Percentiles rank a stretch among this genome's conserved stretches.
These are phyloP conservation scores for Ascochyta pisi DNA, from an alignment of 2,329 filamentous ascomycete species.

Conservation along the genomic window DNA sequence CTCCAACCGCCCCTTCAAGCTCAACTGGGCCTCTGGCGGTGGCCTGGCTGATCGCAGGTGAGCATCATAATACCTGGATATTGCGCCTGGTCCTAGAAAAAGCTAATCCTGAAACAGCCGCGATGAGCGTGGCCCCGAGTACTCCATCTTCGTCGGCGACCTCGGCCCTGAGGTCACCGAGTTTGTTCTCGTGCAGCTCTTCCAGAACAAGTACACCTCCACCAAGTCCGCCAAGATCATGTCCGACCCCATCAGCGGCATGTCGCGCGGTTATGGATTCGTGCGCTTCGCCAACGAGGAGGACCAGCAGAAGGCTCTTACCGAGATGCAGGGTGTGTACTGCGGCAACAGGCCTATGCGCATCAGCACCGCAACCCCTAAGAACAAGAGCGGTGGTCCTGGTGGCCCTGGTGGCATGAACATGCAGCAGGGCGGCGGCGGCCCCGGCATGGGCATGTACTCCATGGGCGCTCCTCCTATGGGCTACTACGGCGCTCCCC, in stretches of 20 bases:
- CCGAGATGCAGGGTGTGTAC: conserved; percentile 99
- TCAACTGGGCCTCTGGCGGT: conserved; percentile 98
- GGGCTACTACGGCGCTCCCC: conserved; percentile 68
- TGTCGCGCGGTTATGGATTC: conserved; percentile 97
- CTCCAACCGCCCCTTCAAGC: conserved; percentile 93
- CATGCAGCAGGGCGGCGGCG: conserved; percentile 55
- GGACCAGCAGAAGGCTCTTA: conserved; percentile 93
- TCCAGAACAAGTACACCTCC: conserved; percentile 93
- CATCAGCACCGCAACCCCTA: conserved; percentile 96
- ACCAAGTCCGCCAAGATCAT: conserved; percentile 99
- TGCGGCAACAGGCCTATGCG: conserved; percentile 98
- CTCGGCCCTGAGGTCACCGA: conserved; percentile 98
- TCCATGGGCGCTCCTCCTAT: conserved; percentile 73
- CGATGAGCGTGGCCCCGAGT: conserved; percentile 95
- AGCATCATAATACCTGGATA: conserved; percentile 32
- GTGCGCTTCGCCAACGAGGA: conserved; percentile 95
- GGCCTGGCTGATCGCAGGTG: conserved; percentile 92
- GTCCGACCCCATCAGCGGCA: conserved; percentile 97
- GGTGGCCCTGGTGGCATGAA: conserved; percentile 60
- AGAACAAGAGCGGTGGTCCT: conserved; percentile 75
- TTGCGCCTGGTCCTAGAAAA: not conserved
- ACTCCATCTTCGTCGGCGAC: conserved; percentile 96
- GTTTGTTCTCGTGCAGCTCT: conserved; percentile 94
- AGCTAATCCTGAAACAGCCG: conserved; percentile 56
- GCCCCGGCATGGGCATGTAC: conserved; percentile 66